Evolutionary conservation across 345 rosid species (phyloP), one percentile per base, ranked within the genome.

Genomic region (Syzygium grande): DNA sequence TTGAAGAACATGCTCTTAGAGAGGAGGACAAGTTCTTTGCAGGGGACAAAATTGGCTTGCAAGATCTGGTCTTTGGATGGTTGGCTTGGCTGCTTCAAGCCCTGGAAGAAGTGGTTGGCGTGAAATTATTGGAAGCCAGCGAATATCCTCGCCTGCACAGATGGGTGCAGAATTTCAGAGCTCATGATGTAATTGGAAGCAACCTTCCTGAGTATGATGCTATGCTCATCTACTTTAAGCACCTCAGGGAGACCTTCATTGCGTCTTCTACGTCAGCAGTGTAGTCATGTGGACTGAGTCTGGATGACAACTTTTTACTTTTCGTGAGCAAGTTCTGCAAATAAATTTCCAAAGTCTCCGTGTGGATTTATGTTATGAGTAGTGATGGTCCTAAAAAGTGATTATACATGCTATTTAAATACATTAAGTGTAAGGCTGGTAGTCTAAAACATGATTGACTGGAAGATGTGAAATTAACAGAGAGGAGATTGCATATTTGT

Each of bases 1-100:
- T 89, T 49, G 92, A 88, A 84, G 90, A 91, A 52, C 54, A 89
- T 43, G 87, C 65, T 5, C 88, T 91, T 43, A 89, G 87, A 11
- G 91, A 88, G 11, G 88, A 84, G 3, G 87, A 89, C 54, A 89
- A 91, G 15, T 91, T 87, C 53, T 91, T 89, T 46, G 89, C 80
- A 34, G 80, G 80, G 49, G 80, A 38, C 80, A 17, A 34, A 34
- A 73, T 73, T 38, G 80, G 80, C 19, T 5, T 88, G 10, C 87
- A 88, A 22, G 91, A 89, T 85, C 79, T 89, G 23, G 43, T 85
- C 29, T 68, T 49, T 41, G 90, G 91, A 17, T 34, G n/a, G 84
- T 3, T 89, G 9, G 63, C 89, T 41, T 53, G 85, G n/a, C 87
- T 87, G 90, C 41, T 86, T 27, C 85, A 61, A 41, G 63, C 7